phyloP scores from a whole-genome alignment of 2,329 filamentous ascomycete species.

The Aspergillus fijiensis region DNA sequence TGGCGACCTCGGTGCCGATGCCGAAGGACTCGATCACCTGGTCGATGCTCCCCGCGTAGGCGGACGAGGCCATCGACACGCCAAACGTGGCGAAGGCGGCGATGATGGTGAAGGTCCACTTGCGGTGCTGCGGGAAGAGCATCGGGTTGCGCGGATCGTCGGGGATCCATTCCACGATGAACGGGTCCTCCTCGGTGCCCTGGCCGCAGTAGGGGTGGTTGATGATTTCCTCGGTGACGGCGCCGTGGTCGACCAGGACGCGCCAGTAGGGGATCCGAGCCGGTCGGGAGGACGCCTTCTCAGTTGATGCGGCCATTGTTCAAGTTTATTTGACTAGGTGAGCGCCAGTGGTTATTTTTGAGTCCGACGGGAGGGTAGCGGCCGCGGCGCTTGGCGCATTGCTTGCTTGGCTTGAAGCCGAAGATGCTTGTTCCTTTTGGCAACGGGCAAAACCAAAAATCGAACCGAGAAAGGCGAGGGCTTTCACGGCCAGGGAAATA shows the following conservation, averaged over 20 bases:
- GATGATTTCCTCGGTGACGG: conserved; percentile 36
- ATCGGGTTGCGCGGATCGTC: conserved; percentile 46
- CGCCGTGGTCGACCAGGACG: conserved; percentile 32
- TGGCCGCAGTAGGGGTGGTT: conserved; percentile 37
- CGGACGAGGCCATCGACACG: conserved; percentile 45
- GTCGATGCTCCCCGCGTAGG: conserved; percentile 36
- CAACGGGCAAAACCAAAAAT: too few species aligned
- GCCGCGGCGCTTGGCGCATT: background rate
- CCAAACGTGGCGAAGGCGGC: conserved; percentile 43
- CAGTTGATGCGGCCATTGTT: background rate
- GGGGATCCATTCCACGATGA: conserved; percentile 44
- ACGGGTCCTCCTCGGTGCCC: conserved; percentile 45
- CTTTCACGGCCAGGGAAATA: background rate
- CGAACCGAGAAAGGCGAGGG: too few species aligned
- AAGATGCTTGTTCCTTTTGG: too few species aligned
- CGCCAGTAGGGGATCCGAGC: conserved; percentile 36
- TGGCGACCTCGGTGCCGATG: conserved; percentile 54
- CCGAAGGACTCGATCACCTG: conserved; percentile 56
- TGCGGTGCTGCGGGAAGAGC: conserved; percentile 32
- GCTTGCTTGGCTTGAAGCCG: background rate
- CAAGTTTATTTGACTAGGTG: too few species aligned
- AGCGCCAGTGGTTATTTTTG: background rate
- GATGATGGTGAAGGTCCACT: conserved; percentile 43
- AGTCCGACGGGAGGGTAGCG: background rate
- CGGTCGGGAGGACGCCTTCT: background rate